Conservation (phyloP, 805 yeast genomes). For the Yamadazyma paraphyllophila region DNA sequence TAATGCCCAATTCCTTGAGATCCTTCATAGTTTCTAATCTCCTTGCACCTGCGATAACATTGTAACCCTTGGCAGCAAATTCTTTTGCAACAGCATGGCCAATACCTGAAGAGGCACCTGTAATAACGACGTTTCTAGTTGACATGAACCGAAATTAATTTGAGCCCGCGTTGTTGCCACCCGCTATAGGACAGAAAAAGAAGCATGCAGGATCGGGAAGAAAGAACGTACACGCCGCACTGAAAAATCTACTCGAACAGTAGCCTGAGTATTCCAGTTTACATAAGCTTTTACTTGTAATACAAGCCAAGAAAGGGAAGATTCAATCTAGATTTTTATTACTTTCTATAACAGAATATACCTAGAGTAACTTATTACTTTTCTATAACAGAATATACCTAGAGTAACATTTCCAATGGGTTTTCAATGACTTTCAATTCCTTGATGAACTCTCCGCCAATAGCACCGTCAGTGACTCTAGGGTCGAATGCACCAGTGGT, state of each 20-base stretch:
- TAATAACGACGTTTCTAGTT: constrained; percentile 39
- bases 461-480: constrained; percentile 96
- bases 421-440: constrained; percentile 92
- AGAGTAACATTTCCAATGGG: constrained; percentile 90
- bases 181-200: too few relatives aligned
- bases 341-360: constrained; percentile 9
- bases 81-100: constrained; percentile 43
- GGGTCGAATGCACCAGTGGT: constrained; percentile 98
- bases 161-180: too few relatives aligned
- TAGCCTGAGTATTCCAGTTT: background rate
- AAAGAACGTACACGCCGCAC: too few relatives aligned
- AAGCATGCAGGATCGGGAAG: too few relatives aligned
- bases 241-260: too few relatives aligned
- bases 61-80: constrained; percentile 41
- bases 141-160: background rate
- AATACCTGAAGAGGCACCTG: constrained; percentile 51
- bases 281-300: background rate
- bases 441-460: constrained; percentile 95
- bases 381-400: constrained; percentile 22
- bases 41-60: constrained; percentile 33
- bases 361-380: constrained; percentile 61
- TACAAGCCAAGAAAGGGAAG: background rate
- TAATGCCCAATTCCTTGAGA: constrained; percentile 22
- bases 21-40: constrained; percentile 24
- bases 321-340: constrained; percentile 2